These are phyloP conservation scores for Zizania latifolia DNA, from an alignment of 176 grass and related monocot species.

Conservation along the genomic window DNA sequence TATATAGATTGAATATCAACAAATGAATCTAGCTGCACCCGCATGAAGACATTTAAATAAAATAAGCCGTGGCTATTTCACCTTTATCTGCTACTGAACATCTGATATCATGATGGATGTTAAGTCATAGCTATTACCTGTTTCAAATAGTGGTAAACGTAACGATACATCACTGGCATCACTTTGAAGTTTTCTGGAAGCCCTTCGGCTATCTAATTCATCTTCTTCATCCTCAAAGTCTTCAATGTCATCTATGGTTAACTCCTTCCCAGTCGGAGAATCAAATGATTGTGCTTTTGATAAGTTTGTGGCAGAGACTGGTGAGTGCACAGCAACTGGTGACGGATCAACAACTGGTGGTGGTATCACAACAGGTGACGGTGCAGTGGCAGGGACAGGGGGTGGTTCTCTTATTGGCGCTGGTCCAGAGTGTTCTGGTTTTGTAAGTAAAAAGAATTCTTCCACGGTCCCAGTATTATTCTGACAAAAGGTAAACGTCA, in stretches of 20 bases:
- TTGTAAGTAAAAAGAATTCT: constrained; percentile 89
- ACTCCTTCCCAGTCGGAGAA: constrained; percentile 57
- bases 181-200: constrained; percentile 60
- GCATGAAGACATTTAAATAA: not conserved
- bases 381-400: constrained; percentile 48
- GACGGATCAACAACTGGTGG: constrained; percentile 38
- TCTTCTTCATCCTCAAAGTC: constrained; percentile 90
- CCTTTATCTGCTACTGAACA: not conserved
- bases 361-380: constrained; percentile 44
- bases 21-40: not conserved
- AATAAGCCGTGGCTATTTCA: not conserved
- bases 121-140: constrained; percentile 43
- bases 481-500: constrained; percentile 40
- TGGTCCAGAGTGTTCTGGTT: constrained; percentile 80
- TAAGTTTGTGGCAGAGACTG: constrained; percentile 42
- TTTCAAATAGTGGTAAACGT: constrained; percentile 56
- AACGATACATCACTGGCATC: constrained; percentile 63
- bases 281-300: constrained; percentile 68
- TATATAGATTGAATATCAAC: not conserved
- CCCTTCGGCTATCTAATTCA: constrained; percentile 66
- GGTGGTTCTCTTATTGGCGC: constrained; percentile 72
- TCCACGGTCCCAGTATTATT: constrained; percentile 63
- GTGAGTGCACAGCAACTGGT: constrained; percentile 39
- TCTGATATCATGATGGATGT: constrained; percentile 5
- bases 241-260: constrained; percentile 97